A percentile compares a stretch with the other conserved stretches of the same genome.
Conservation (phyloP, 768 basidiomycete genomes). For the Suillus weaverae region DNA sequence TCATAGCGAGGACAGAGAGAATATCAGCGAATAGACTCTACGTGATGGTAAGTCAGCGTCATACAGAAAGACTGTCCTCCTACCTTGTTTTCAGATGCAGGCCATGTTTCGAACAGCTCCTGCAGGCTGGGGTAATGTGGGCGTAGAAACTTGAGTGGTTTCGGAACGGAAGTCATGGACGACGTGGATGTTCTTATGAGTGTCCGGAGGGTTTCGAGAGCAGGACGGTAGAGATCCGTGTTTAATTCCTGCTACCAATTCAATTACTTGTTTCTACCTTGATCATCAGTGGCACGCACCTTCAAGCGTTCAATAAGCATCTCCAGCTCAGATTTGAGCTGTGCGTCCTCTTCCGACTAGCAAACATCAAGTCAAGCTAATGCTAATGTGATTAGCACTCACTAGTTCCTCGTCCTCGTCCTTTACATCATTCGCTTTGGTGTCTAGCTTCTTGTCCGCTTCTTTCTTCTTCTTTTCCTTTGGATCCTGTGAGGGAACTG, state of each 20-base stretch:
- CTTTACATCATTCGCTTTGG: slow-evolving; percentile 54
- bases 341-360: slow-evolving; percentile 93
- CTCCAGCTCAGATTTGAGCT: slow-evolving; percentile 91
- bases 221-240: slow-evolving; percentile 79
- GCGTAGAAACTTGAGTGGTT: slow-evolving; percentile 96
- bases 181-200: slow-evolving; percentile 95
- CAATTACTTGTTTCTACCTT: slow-evolving; percentile 10
- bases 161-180: slow-evolving; percentile 99
- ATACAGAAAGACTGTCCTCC: background rate
- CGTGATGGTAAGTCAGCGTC: slow-evolving; percentile 3
- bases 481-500: slow-evolving; percentile 73
- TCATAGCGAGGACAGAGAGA: slow-evolving; percentile 98
- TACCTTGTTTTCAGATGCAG: slow-evolving; percentile 77
- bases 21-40: slow-evolving; percentile 96
- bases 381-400: slow-evolving; percentile 33
- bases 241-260: slow-evolving; percentile 73
- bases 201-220: slow-evolving; percentile 90
- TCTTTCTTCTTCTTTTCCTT: slow-evolving; percentile 58
- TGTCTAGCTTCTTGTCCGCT: slow-evolving; percentile 41
- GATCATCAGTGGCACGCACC: slow-evolving; percentile 44
- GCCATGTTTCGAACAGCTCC: slow-evolving; percentile 79
- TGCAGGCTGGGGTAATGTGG: slow-evolving; percentile 91
- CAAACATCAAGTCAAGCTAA: slow-evolving; percentile 4
- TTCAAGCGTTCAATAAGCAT: slow-evolving; percentile 94
- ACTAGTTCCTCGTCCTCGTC: slow-evolving; percentile 76